Conservation (phyloP, 2,329 filamentous ascomycete genomes). For the Dactylonectria macrodidyma region DNA sequence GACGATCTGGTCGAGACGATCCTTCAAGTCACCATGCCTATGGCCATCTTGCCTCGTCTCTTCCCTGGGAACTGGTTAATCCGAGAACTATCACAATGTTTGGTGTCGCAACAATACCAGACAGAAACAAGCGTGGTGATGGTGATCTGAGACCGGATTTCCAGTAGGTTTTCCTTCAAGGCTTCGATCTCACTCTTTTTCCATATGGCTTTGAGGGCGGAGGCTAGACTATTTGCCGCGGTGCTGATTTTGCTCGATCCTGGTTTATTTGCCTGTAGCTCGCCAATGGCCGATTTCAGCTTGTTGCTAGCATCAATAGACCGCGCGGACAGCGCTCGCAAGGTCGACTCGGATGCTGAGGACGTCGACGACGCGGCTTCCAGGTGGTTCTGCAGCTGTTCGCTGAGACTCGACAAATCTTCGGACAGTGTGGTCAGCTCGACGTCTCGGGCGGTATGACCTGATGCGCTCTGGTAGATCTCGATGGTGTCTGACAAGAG, state of each 20-base stretch:
- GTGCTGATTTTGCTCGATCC: constrained; percentile 1
- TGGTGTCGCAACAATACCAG: not conserved
- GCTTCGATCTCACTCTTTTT: not conserved
- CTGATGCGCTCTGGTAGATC: constrained; percentile 9
- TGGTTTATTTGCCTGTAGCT: not conserved
- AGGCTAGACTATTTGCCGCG: not conserved
- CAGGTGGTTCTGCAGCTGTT: not conserved
- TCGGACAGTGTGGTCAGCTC: constrained; percentile 2
- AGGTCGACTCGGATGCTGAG: not conserved
- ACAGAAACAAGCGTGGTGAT: not conserved
- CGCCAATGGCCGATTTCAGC: not conserved
- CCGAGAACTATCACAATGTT: too few relatives aligned
- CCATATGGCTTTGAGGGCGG: not conserved
- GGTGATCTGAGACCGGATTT: not conserved
- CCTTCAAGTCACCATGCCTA: not conserved
- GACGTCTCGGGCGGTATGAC: not conserved
- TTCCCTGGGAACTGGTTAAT: not conserved
- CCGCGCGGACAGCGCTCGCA: not conserved
- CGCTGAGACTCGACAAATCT: not conserved
- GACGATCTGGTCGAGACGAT: not conserved
- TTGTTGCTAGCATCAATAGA: not conserved
- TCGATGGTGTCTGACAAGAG: not conserved
- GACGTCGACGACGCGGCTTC: not conserved
- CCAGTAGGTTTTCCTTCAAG: not conserved
- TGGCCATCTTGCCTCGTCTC: not conserved